These are phyloP conservation scores for Sanguinoderma infundibulare DNA, from an alignment of 1,284 basidiomycete genomes.

Conservation along the genomic window DNA sequence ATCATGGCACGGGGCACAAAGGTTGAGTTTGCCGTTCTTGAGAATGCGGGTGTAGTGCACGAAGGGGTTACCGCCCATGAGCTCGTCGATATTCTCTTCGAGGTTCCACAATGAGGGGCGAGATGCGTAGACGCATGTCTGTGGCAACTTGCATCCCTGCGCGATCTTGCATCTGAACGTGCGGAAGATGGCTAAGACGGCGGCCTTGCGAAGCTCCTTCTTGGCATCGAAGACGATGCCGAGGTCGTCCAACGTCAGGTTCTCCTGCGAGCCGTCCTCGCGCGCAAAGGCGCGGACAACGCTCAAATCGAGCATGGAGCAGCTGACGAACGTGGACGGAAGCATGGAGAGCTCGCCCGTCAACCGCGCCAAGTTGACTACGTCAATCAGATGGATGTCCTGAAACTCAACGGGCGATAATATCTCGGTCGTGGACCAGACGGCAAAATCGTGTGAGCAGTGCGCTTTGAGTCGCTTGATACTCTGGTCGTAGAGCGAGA, in stretches of 20 bases:
- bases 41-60: no score
- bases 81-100: not conserved
- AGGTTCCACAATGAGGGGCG: not conserved
- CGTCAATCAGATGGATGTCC: slow-evolving; percentile 10
- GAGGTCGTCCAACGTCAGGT: not conserved
- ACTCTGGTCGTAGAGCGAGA: not conserved
- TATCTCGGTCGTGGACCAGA: not conserved
- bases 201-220: not conserved
- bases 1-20: not conserved
- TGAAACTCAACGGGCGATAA: slow-evolving; percentile 4
- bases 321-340: not conserved
- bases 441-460: not conserved
- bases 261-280: not conserved
- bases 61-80: not conserved
- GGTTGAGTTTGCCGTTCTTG: not conserved
- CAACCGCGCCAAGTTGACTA: slow-evolving; percentile 18
- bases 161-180: not conserved
- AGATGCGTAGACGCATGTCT: not conserved
- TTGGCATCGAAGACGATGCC: not conserved
- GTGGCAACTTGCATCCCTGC: not conserved
- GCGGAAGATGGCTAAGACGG: not conserved
- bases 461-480: not conserved
- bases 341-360: not conserved
- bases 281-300: not conserved
- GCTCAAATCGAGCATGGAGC: not conserved